Percentiles rank a stretch among this genome's conserved stretches.
Conservation (phyloP, 148 eudicot genomes). For the Rhododendron ferrugineum region DNA sequence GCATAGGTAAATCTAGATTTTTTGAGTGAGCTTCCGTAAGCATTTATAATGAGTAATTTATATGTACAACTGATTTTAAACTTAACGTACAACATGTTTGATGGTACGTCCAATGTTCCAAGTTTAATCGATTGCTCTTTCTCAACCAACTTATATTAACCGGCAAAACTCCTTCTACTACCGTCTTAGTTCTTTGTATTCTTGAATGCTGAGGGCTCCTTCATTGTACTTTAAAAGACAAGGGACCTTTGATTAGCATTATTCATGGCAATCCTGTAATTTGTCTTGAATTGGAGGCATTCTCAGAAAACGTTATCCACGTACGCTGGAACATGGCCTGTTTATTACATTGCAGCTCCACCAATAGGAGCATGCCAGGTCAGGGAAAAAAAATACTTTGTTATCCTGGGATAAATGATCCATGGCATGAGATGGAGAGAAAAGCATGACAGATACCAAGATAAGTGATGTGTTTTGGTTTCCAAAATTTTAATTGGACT, state of each 20-base stretch:
- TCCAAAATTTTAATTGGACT: too few species aligned
- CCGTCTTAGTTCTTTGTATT: not conserved
- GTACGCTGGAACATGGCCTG: not conserved
- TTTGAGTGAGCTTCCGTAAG: not conserved
- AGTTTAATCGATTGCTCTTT: not conserved
- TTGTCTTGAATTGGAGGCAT: not conserved
- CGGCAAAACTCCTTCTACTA: not conserved
- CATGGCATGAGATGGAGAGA: not conserved
- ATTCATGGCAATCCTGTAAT: not conserved
- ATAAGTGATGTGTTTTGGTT: not conserved
- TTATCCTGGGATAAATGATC: not conserved
- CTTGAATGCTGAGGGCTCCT: not conserved
- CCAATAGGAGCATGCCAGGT: not conserved
- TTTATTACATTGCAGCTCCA: not conserved
- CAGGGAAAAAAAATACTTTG: not conserved
- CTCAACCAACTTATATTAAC: not conserved
- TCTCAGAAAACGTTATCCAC: not conserved
- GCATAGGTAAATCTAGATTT: too few species aligned
- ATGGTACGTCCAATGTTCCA: not conserved
- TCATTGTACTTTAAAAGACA: not conserved
- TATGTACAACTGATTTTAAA: too few species aligned
- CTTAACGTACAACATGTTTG: not conserved
- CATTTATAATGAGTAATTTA: too few species aligned
- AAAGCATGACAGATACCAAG: not conserved
- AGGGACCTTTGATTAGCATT: not conserved